Percentiles rank a stretch among this genome's conserved stretches.
phyloP scores from a whole-genome alignment of 2,329 filamentous ascomycete species.

The Sporothrix sp. region DNA sequence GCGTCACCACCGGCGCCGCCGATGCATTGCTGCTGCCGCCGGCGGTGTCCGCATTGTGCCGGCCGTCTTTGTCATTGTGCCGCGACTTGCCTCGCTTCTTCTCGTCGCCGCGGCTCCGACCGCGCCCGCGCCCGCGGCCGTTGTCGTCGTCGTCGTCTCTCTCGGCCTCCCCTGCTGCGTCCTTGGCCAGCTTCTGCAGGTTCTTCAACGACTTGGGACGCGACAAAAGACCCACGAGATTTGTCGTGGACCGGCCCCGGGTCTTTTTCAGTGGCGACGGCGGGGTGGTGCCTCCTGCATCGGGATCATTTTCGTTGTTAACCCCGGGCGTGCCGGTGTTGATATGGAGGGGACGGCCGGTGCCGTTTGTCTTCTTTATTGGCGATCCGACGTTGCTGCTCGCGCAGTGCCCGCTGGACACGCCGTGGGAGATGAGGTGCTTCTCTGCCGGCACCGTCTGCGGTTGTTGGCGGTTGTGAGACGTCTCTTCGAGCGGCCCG shows the following conservation, averaged over 20 bases:
- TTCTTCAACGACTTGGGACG: conserved; percentile 66
- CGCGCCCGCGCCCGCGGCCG: neutral
- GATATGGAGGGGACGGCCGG: neutral
- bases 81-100: conserved; percentile 22
- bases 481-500: conserved; percentile 40
- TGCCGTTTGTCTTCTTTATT: conserved; percentile 10
- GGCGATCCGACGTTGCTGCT: conserved; percentile 4
- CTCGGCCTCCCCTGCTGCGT: conserved; percentile 14
- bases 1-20: conserved; percentile 40
- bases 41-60: conserved; percentile 57
- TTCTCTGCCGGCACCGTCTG: neutral
- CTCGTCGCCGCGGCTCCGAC: conserved; percentile 15
- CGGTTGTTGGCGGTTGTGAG: conserved; percentile 41
- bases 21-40: conserved; percentile 19
- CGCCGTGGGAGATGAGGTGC: conserved; percentile 1
- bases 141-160: conserved; percentile 20
- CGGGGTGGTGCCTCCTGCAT: neutral
- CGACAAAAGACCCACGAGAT: conserved; percentile 66
- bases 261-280: conserved; percentile 52
- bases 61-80: conserved; percentile 25
- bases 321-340: neutral
- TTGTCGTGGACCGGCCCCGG: conserved; percentile 76
- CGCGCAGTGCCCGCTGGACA: neutral
- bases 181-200: conserved; percentile 38
- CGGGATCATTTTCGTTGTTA: neutral